Percentiles rank a stretch among this genome's conserved stretches.
Evolutionary conservation across 768 basidiomycete genomes (phyloP).

Genomic region (Naganishia friedmannii): DNA sequence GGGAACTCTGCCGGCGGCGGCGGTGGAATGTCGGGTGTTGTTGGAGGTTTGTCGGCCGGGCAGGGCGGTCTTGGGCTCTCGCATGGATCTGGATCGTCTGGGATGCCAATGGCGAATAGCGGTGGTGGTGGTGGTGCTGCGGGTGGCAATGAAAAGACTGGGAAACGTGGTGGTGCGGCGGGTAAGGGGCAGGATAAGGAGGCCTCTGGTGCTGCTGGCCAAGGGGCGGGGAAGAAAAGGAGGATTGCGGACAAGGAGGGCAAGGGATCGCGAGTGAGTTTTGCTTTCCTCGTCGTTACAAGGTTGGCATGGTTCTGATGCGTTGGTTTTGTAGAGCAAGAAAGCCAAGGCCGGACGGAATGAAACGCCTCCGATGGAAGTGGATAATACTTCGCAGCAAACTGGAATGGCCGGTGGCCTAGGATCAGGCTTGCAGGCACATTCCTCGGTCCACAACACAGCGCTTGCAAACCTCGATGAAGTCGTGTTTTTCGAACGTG

Average conservation of each 20-base stretch:
- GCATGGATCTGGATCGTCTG: conserved; percentile 19
- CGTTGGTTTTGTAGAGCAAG: conserved; percentile 34
- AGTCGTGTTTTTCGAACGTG: conserved; percentile 88
- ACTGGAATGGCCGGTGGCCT: neutral
- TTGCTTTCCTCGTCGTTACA: neutral
- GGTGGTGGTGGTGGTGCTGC: conserved; percentile 5
- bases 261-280: conserved; percentile 43
- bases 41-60: neutral
- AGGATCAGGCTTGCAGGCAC: neutral
- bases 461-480: conserved; percentile 60
- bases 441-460: conserved; percentile 38
- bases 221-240: conserved; percentile 22
- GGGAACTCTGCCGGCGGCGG: neutral
- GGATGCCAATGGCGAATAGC: conserved; percentile 29
- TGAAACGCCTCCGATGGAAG: conserved; percentile 35
- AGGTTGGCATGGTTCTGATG: conserved; percentile 1
- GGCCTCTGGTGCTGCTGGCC: neutral
- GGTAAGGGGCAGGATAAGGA: conserved; percentile 30
- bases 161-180: conserved; percentile 32
- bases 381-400: conserved; percentile 28
- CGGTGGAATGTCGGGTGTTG: neutral
- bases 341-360: conserved; percentile 41
- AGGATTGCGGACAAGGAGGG: conserved; percentile 33
- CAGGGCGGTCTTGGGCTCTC: neutral
- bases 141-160: conserved; percentile 33